Evolutionary conservation across 1,284 basidiomycete species (phyloP).

Genomic region (Hymenochaete sp.): DNA sequence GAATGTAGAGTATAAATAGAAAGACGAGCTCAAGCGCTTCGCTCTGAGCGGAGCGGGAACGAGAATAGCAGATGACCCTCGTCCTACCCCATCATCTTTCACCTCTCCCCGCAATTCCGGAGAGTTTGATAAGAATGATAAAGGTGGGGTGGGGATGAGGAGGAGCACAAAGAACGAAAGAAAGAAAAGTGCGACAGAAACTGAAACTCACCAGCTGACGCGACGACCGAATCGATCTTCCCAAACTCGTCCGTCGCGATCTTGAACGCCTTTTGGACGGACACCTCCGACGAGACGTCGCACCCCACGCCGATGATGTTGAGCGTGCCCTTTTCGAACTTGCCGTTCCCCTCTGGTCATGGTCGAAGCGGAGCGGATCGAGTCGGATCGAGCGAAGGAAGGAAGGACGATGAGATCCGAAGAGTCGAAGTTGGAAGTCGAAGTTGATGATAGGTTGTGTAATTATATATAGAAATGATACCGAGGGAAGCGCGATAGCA

Average conservation of each 20-base stretch:
- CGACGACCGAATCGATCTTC: constrained; percentile 79
- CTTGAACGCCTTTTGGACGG: constrained; percentile 67
- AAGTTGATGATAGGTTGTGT: constrained; percentile 6
- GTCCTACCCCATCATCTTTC: too few species aligned
- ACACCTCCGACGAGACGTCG: constrained; percentile 80
- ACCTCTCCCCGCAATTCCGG: too few species aligned
- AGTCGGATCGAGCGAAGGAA: background rate
- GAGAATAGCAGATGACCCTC: too few species aligned
- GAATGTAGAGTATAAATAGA: too few species aligned
- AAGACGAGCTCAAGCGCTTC: too few species aligned
- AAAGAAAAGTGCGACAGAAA: constrained; percentile 1
- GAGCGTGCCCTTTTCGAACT: constrained; percentile 51
- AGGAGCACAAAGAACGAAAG: too few species aligned
- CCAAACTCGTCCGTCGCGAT: constrained; percentile 68
- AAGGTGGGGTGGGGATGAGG: too few species aligned
- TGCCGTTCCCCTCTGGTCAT: constrained; percentile 46
- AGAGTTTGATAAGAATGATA: too few species aligned
- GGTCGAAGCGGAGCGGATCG: constrained; percentile 18
- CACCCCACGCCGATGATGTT: constrained; percentile 75
- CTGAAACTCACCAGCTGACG: constrained; percentile 68
- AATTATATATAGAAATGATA: constrained; percentile 30
- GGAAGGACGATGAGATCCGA: background rate
- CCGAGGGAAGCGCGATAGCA: too few species aligned
- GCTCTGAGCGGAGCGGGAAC: too few species aligned
- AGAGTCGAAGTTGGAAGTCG: background rate